Evolutionary conservation across 805 yeast genomes (phyloP), one percentile per base, ranked within the genome.

Genomic region (Candida sithepensis): DNA sequence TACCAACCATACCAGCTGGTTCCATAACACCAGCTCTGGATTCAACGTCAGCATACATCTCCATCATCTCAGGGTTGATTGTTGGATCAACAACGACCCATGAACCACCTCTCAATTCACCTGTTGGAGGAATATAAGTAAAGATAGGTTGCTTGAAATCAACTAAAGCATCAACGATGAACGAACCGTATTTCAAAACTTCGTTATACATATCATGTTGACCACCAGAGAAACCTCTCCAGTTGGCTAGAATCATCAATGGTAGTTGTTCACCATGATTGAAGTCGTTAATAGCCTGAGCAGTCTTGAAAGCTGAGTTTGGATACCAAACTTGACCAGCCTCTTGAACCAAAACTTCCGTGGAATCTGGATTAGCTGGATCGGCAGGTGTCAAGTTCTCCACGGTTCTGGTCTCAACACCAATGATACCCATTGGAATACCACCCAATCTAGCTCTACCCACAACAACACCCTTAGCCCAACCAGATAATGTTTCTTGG

Each of bases 191-290:
- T 71, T 94, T 94, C 74, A 94, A 83, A 39, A 94, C 96, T 74
- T 94, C 99, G 63, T 91, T 89, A 79, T 86, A 95, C 99, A 94
- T 94, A 71, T 94, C 99, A 67, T 97, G 88, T 77, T 94, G 99
- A 68, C 99, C 99, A 77, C 99, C 99, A 57, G 97, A 89, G 83
- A 94, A 94, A 64, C 99, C 99, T 83, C 99, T 88, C 99, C 99
- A 94, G 81, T 94, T 94, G 50, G 99, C 99, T 59, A 94, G 74
- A 57, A 94, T 89, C 96, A 94, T 88, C 69, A 94, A 77, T 54
- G 99, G 99, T 64, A 94, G 78, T 71, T 91, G 92, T 71, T 94
- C 99, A 77, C 99, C 99, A 65, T 89, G 75, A 78, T 94, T 94
- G 82, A 94, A 94, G 67, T 94, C 99, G 56, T 85, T 85, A 61